These are phyloP conservation scores for Neoscytalidium dimidiatum DNA, from an alignment of 2,329 filamentous ascomycete genomes.

Conservation along the genomic window DNA sequence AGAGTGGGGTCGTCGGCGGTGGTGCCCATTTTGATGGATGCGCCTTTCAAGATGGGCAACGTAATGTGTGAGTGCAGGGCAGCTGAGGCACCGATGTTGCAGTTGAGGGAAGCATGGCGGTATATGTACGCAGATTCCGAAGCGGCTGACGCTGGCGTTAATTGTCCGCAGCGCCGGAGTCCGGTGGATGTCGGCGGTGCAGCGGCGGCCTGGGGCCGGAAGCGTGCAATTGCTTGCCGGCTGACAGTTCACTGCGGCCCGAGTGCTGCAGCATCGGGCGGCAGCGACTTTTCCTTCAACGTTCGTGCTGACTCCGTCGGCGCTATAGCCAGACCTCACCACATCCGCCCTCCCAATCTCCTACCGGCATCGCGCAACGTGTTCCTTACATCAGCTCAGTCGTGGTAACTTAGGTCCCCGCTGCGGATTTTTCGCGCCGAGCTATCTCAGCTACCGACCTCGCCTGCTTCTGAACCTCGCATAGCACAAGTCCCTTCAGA, in stretches of 20 bases:
- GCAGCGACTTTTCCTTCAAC: neutral
- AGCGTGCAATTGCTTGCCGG: neutral
- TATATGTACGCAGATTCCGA: neutral
- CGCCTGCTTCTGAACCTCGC: no score
- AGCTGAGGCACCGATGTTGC: neutral
- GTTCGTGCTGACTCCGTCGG: neutral
- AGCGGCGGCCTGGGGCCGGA: neutral
- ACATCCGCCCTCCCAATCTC: neutral
- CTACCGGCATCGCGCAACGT: neutral
- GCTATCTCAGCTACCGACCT: no score
- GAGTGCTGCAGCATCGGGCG: neutral
- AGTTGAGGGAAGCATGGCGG: neutral
- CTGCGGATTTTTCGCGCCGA: neutral
- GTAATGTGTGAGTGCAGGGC: neutral
- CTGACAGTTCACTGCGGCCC: neutral
- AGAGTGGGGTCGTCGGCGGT: conserved; percentile 32
- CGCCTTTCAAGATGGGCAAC: neutral
- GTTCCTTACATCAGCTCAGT: neutral
- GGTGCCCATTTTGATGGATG: conserved; percentile 21
- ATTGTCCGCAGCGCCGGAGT: neutral
- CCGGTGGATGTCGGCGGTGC: neutral
- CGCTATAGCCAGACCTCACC: neutral
- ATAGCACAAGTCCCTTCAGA: no score
- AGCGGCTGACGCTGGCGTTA: neutral
- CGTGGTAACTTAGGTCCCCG: neutral